Percentiles rank a stretch among this genome's conserved stretches.
Conservation (phyloP, 2,329 filamentous ascomycete species). For the Fusarium albosuccineum region DNA sequence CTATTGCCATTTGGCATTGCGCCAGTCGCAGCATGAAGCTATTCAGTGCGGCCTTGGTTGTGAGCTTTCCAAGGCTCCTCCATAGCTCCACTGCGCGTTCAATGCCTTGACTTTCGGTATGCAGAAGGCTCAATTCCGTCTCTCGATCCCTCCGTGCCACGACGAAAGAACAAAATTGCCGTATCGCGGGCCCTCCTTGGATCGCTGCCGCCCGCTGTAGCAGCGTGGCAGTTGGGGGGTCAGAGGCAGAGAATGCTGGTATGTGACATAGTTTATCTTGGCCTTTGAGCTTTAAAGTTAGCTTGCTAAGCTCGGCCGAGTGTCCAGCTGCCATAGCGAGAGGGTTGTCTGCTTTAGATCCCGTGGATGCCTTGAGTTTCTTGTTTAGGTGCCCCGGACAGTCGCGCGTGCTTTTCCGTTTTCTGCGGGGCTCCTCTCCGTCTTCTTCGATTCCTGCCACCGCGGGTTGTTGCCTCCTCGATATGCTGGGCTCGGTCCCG, state of each 20-base stretch:
- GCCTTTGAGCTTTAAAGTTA: neutral
- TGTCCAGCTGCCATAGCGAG: neutral
- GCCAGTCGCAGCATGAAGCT: neutral
- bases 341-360: neutral
- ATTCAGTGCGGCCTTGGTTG: neutral
- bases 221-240: neutral
- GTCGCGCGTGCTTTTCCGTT: neutral
- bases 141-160: neutral
- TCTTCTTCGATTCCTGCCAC: too few species aligned
- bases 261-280: neutral
- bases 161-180: neutral
- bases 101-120: neutral
- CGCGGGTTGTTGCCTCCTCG: neutral
- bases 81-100: slow-evolving; percentile 1
- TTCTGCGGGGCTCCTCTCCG: neutral
- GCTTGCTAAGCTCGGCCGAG: neutral
- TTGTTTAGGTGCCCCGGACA: neutral
- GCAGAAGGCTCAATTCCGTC: neutral
- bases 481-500: neutral
- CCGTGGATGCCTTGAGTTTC: neutral
- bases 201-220: neutral
- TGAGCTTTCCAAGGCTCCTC: neutral
- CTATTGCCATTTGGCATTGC: slow-evolving; percentile 1
- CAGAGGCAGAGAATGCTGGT: neutral
- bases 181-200: neutral